phyloP scores from a whole-genome alignment of 106 monocot species.

The Apostasia ramifera region DNA sequence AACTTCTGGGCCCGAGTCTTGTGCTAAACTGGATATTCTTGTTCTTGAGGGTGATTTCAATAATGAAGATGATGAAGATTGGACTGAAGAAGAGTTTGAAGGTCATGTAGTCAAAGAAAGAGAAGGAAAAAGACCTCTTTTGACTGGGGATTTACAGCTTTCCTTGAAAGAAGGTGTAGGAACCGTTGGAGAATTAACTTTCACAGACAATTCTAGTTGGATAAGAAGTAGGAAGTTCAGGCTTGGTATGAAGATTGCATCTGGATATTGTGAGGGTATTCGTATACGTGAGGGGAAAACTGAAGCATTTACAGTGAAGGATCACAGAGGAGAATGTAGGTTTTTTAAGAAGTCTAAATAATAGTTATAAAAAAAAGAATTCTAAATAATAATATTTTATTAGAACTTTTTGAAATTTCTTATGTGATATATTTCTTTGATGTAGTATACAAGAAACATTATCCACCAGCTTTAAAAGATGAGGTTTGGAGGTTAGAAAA shows the following conservation, averaged over 20 bases:
- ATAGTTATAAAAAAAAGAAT: too few relatives aligned
- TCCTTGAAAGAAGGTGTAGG: constrained; percentile 71
- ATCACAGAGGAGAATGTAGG: constrained; percentile 78
- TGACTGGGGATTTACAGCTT: constrained; percentile 58
- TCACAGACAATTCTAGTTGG: constrained; percentile 80
- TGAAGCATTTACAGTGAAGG: constrained; percentile 87
- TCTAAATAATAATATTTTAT: neutral
- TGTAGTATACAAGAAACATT: constrained; percentile 98
- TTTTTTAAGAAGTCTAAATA: neutral
- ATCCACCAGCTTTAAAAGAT: constrained; percentile 86
- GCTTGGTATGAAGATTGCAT: constrained; percentile 52
- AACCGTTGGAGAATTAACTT: constrained; percentile 61
- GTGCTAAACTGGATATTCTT: constrained; percentile 55
- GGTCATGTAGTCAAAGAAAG: constrained; percentile 64
- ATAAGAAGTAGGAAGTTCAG: constrained; percentile 73
- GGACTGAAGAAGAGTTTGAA: constrained; percentile 66
- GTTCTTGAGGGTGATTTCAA: constrained; percentile 79
- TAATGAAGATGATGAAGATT: constrained; percentile 69
- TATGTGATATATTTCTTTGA: constrained; percentile 1
- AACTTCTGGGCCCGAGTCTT: constrained; percentile 60
- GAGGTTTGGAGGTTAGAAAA: constrained; percentile 99
- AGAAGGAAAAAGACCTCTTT: constrained; percentile 67
- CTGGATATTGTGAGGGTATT: constrained; percentile 52
- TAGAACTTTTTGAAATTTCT: constrained; percentile 1
- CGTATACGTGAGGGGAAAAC: constrained; percentile 66